These are phyloP conservation scores for Backusella luteola DNA, from an alignment of 192 early-diverging fungal genomes.

Conservation along the genomic window DNA sequence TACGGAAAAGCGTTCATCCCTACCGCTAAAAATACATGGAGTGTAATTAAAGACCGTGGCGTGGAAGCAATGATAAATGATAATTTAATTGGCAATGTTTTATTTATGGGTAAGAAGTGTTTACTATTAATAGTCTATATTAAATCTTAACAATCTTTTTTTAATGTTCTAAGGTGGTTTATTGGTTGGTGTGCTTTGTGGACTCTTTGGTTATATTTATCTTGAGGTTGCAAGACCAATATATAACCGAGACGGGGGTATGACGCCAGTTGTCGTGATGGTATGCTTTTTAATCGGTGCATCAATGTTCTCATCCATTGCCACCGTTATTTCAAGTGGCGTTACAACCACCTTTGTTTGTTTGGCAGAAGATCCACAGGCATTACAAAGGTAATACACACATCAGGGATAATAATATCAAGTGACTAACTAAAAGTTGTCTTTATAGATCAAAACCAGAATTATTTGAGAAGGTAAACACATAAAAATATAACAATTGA, in stretches of 20 bases:
- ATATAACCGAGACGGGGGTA: slow-evolving; percentile 26
- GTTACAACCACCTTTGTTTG: slow-evolving; percentile 93
- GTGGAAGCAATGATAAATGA: slow-evolving; percentile 86
- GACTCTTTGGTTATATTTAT: slow-evolving; percentile 47
- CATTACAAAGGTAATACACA: slow-evolving; percentile 26
- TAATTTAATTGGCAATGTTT: slow-evolving; percentile 81
- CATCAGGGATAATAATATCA: background rate
- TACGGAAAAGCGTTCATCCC: slow-evolving; percentile 74
- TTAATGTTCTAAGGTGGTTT: slow-evolving; percentile 32
- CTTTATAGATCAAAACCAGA: slow-evolving; percentile 9
- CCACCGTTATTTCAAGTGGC: slow-evolving; percentile 81
- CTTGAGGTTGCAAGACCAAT: slow-evolving; percentile 28
- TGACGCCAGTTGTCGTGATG: slow-evolving; percentile 53
- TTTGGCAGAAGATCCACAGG: slow-evolving; percentile 78
- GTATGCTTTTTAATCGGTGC: slow-evolving; percentile 78
- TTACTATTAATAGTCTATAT: slow-evolving; percentile 6
- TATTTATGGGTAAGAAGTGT: slow-evolving; percentile 72
- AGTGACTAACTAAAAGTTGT: background rate
- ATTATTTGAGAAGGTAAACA: slow-evolving; percentile 34
- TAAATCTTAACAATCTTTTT: background rate
- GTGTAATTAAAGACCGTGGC: slow-evolving; percentile 74
- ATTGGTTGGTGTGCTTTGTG: slow-evolving; percentile 49
- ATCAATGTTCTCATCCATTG: slow-evolving; percentile 77
- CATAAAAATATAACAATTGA: background rate
- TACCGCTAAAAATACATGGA: slow-evolving; percentile 83